These are phyloP conservation scores for Solanum etuberosum DNA, from an alignment of 257 asterid species.

Conservation along the genomic window DNA sequence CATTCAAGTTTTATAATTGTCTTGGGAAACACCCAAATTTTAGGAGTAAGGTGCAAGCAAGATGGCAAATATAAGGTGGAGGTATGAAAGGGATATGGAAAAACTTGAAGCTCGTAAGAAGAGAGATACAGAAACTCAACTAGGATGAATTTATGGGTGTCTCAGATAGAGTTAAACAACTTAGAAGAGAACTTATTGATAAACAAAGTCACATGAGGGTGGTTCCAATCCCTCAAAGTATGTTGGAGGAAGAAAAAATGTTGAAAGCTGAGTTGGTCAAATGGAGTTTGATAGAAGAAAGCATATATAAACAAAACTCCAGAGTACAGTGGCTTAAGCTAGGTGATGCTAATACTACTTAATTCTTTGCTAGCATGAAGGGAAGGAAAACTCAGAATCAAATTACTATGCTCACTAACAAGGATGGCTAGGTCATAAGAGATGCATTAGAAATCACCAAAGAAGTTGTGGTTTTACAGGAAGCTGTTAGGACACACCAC, in stretches of 20 bases:
- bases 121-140: neutral
- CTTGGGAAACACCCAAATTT: neutral
- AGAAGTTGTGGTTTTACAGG: too few relatives aligned
- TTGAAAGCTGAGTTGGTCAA: neutral
- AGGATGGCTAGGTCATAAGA: too few relatives aligned
- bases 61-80: neutral
- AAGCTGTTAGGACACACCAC: too few relatives aligned
- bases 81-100: neutral
- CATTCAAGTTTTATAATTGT: neutral
- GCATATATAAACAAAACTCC: neutral
- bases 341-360: neutral
- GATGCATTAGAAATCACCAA: too few relatives aligned
- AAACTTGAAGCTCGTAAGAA: neutral
- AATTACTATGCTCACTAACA: too few relatives aligned
- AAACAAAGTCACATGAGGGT: neutral
- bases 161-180: neutral
- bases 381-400: too few relatives aligned
- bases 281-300: neutral
- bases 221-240: neutral
- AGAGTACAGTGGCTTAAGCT: neutral
- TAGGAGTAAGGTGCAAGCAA: neutral
- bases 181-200: too few relatives aligned
- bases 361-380: too few relatives aligned
- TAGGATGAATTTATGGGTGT: neutral
- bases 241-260: neutral